Percentiles rank a stretch among this genome's conserved stretches.
Conservation (phyloP, 2,329 filamentous ascomycete genomes). For the Elsinoe fawcettii region DNA sequence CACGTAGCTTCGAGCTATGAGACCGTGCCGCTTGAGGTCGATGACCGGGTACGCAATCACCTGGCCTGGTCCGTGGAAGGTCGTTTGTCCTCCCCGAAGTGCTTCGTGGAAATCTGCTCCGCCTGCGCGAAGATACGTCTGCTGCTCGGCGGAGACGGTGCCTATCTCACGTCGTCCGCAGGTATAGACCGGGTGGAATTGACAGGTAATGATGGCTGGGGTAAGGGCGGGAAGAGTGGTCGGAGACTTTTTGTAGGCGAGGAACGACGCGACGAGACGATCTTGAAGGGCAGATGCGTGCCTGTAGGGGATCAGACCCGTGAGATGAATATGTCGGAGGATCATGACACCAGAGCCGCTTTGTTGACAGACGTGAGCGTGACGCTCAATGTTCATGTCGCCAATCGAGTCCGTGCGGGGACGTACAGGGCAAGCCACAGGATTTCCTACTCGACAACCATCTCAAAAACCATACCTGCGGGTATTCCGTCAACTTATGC, state of each 20-base stretch:
- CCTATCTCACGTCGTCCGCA: slow-evolving; percentile 71
- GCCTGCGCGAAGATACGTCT: slow-evolving; percentile 31
- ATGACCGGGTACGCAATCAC: slow-evolving; percentile 85
- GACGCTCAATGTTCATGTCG: too few relatives aligned
- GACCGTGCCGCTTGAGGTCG: slow-evolving; percentile 62
- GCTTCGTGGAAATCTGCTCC: slow-evolving; percentile 60
- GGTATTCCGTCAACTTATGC: too few relatives aligned
- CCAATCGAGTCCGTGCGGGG: too few relatives aligned
- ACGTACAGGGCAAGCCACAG: too few relatives aligned
- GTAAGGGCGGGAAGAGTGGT: slow-evolving; percentile 42
- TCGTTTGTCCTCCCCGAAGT: slow-evolving; percentile 80
- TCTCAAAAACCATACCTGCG: too few relatives aligned
- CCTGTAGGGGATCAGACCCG: slow-evolving; percentile 46
- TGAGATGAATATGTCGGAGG: slow-evolving; percentile 55
- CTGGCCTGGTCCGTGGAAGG: slow-evolving; percentile 92
- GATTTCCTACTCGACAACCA: too few relatives aligned
- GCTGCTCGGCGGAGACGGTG: slow-evolving; percentile 42
- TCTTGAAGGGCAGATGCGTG: slow-evolving; percentile 51
- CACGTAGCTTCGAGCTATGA: slow-evolving; percentile 71
- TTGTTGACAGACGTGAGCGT: not conserved
- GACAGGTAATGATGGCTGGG: slow-evolving; percentile 73
- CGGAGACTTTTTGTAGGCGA: slow-evolving; percentile 51
- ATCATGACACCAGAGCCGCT: slow-evolving; percentile 33
- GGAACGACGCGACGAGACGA: slow-evolving; percentile 48
- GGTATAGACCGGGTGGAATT: slow-evolving; percentile 77